Evolutionary conservation across 1,284 basidiomycete genomes (phyloP), one percentile per base, ranked within the genome.

Genomic region (Retiboletus flavoniger): DNA sequence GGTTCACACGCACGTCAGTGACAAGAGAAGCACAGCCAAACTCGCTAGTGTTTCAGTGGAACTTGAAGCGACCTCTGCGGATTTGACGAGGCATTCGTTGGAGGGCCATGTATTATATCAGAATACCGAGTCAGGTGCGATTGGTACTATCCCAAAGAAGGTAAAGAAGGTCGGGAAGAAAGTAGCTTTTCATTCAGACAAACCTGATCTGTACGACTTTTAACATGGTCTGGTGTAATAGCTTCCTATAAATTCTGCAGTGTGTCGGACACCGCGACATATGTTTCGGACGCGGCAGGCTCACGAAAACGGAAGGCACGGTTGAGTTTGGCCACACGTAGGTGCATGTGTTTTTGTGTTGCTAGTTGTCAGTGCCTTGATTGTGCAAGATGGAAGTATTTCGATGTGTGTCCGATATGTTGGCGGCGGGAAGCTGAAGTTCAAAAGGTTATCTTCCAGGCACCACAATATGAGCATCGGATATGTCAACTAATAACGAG

Each of bases 111-210:
- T 14, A 34, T 32, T 52, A 24, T 19, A 45, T 31, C 55, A 47
- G 48, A 38, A 28, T 9, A 16, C 32, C 8, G 43, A 50, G 11
- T 40, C 51, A 28, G 52, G 58, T 1, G 16, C 39, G 31, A 36
- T 19, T 29, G 31, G 50, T 26, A 38, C 29, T 16, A 48, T 7
- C 3, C 55, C 56, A 28, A 41, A 28, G 10, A 78, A 76, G 63
- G 62, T 71, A 34, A 78, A 76, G 63, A 83, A 81, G 73, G 67
- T 72, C 14, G 83, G 80, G 73, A 89, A 89, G 73, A 81, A 75
- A 56, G 89, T 91, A 2, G 84, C 79, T 2, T 91, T 91, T 69
- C 77, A 76, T 50, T 81, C 82, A 54, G 87, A 89, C 62, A 75
- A 77, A 58, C 84, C 84, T 36, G 88, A 89, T 61, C 60, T 83